Base-by-base conservation (phyloP, 495 filamentous ascomycete genomes). In the Hypomontagnella monticulosa region DNA sequence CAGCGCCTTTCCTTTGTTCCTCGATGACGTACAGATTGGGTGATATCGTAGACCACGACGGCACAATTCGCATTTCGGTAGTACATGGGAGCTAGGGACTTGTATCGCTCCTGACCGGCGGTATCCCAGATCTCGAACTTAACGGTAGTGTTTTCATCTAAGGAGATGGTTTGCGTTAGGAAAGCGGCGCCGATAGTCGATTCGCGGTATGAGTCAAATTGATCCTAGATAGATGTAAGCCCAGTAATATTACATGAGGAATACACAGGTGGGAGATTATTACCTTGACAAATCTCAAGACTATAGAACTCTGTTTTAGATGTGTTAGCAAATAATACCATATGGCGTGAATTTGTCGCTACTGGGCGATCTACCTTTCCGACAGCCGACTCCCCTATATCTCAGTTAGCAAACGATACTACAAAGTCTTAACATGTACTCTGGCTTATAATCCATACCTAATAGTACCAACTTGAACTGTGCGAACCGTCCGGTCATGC, bases 121-220 rank as follows among this genome's bases (percentile, higher is more conserved):
- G 95, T 99, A 80, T 99, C 95, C 95, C 95, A 99, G 73, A 99
- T 99, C 81, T 99, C 95, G 73, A 99, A 99, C 81, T 99, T 99
- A 76, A 99, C 94, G 40, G 95, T 99, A 62, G 95, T 97, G 75
- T 86, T 92, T 74, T 98, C 95, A 79, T 97, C 95, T 74, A 98
- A 87, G 59, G 94, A 91, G 73, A 98, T 98, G 49, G 95, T 98
- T 79, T 99, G 95, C 72, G 95, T 99, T 66, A 99, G 84, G 87
- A 99, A 99, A 65, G 95, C 95, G 62, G 95, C 95, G 79, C 95
- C 95, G 82, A 99, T 99, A 42, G 95, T 99, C 38, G 93, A 97
- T 86, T 99, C 95, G 78, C 95, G 87, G 82, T 97, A 99, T 75
- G 96, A 95, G 82, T 99, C 95, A 79, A 99, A 99, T 95, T 99